Conservation (phyloP, 73 alveolate species). For the Halteria grandinella region DNA sequence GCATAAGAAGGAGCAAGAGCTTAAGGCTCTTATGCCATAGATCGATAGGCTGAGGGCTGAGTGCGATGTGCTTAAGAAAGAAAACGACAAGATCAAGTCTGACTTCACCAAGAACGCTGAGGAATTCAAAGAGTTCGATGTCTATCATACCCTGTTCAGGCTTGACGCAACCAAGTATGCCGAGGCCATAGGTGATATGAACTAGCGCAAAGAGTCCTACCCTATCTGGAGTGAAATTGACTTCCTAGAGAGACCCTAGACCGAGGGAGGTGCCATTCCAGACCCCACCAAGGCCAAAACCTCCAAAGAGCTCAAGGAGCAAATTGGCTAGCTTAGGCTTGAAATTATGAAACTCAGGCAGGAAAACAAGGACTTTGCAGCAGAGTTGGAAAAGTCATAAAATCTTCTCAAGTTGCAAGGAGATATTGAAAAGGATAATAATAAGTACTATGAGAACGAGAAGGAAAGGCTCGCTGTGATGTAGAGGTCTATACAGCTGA, state of each 20-base stretch:
- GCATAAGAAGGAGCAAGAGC: conserved; percentile 19
- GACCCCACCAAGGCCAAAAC: conserved; percentile 70
- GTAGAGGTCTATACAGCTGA: conserved; percentile 76
- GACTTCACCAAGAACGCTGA: conserved; percentile 21
- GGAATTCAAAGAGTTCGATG: conserved; percentile 56
- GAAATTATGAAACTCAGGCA: conserved; percentile 84
- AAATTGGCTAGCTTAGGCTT: conserved; percentile 64
- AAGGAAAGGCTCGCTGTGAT: conserved; percentile 76
- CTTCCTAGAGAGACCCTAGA: conserved; percentile 85
- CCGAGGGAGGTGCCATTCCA: too few relatives aligned
- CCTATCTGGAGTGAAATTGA: conserved; percentile 81
- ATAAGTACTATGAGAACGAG: conserved; percentile 78
- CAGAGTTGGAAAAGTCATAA: conserved; percentile 72
- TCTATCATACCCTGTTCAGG: conserved; percentile 57
- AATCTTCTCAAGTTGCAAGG: conserved; percentile 72
- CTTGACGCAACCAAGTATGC: conserved; percentile 52
- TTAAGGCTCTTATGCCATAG: conserved; percentile 39
- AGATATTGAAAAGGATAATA: conserved; percentile 89
- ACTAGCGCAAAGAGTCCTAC: conserved; percentile 50
- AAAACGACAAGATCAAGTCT: conserved; percentile 46
- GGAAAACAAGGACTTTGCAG: conserved; percentile 91
- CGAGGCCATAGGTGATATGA: conserved; percentile 61
- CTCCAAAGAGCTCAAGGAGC: too few relatives aligned
- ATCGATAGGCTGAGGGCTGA: conserved; percentile 59
- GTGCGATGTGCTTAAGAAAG: conserved; percentile 50